Percentiles rank a stretch among this genome's conserved stretches.
Evolutionary conservation across 129 eudicot species (phyloP).

Genomic region (Chrysanthemum makinoi): DNA sequence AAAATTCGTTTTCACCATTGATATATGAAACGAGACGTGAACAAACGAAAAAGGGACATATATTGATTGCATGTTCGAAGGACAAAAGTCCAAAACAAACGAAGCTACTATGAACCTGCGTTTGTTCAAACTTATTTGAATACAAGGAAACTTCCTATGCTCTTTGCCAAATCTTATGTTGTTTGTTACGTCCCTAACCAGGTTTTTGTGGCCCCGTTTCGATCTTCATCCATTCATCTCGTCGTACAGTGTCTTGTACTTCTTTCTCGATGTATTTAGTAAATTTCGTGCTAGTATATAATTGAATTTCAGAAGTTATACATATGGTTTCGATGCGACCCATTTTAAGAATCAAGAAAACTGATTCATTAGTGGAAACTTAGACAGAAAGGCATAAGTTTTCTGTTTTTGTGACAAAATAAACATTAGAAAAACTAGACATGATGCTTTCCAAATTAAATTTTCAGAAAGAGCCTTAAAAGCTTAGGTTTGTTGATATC

Average conservation of each 20-base stretch:
- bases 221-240: not conserved
- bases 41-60: conserved; percentile 32
- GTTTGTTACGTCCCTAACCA: conserved; percentile 20
- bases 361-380: no score
- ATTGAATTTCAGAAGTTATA: no score
- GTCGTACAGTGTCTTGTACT: conserved; percentile 9
- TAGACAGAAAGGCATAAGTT: no score
- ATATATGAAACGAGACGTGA: conserved; percentile 13
- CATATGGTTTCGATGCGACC: no score
- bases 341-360: no score
- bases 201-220: conserved; percentile 17
- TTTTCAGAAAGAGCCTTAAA: no score
- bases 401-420: no score
- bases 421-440: no score
- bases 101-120: conserved; percentile 45
- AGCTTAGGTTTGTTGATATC: no score
- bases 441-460: no score
- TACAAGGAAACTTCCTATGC: conserved; percentile 26
- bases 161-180: conserved; percentile 24
- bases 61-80: conserved; percentile 22
- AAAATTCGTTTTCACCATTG: not conserved
- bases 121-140: conserved; percentile 34
- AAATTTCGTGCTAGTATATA: not conserved
- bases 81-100: conserved; percentile 37
- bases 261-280: not conserved